Evolutionary conservation across 768 basidiomycete species (phyloP).

Genomic region (Nevesoporus exiguus): DNA sequence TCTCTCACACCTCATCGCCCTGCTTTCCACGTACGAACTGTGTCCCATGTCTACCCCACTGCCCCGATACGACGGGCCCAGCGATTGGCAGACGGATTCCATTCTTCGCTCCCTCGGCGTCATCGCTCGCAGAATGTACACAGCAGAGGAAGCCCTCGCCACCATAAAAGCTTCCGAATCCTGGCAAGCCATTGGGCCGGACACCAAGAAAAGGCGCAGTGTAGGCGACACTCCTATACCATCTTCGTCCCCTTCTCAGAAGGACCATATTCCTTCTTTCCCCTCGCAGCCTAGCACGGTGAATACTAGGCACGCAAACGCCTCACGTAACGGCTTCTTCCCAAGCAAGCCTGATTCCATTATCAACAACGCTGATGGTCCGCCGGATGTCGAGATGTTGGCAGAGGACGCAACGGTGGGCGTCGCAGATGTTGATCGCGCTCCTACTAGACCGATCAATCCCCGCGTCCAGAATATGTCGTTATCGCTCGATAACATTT

Average conservation of each 20-base stretch:
- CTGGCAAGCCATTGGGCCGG: conserved; percentile 35
- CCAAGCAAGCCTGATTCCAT: conserved; percentile 22
- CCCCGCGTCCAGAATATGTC: conserved; percentile 40
- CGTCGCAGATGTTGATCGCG: conserved; percentile 23
- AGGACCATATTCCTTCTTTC: conserved; percentile 11
- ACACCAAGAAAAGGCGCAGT: conserved; percentile 45
- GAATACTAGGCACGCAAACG: conserved; percentile 14
- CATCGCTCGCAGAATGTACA: conserved; percentile 52
- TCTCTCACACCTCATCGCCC: conserved; percentile 51
- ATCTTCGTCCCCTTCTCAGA: conserved; percentile 27
- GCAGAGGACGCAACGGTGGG: conserved; percentile 25
- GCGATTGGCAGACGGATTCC: conserved; percentile 56
- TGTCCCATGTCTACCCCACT: conserved; percentile 48
- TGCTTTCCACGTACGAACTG: conserved; percentile 58
- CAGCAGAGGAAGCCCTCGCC: conserved; percentile 47
- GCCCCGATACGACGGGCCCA: conserved; percentile 53
- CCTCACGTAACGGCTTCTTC: conserved; percentile 20
- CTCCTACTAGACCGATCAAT: conserved; percentile 24
- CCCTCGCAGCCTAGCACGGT: conserved; percentile 26
- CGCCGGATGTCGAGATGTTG: conserved; percentile 29
- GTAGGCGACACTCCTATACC: conserved; percentile 38
- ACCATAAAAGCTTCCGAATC: conserved; percentile 39
- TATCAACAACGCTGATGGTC: conserved; percentile 9
- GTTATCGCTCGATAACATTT: conserved; percentile 52
- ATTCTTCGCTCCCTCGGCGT: conserved; percentile 50